Evolutionary conservation across 257 asterid species (phyloP), one percentile per base, ranked within the genome.

Genomic region (Ehretia macrophylla): DNA sequence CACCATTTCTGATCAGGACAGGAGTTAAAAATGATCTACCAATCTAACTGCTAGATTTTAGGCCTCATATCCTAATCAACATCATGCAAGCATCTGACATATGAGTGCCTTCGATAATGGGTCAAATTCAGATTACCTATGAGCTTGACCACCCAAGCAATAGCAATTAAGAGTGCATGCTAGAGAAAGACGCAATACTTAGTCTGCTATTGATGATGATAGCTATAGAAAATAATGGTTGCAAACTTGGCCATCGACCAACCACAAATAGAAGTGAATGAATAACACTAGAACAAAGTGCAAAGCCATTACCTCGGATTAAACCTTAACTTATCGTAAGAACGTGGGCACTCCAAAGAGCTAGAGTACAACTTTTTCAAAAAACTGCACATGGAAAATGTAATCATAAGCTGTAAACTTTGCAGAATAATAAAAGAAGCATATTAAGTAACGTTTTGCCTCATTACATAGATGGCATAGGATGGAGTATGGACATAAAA

Each of bases 301-400:
- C 44, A 13, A 62, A 40, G 58, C 27, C 61, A 52, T 64, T 81
- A 92, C 99, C 97, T 84, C 64, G 96, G 93, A 77, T 92, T 73
- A 67, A 83, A 77, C 75, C 99, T 79, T 68, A 92, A 75, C 79
- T 83, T 92, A 74, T 92, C 99, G 57, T 92, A 92, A 17, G 99
- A 92, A 59, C 95, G 96, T 52, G 97, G 99, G 27, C 99, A 92
- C 75, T 88, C 96, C 53, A 74, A 75, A 56, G 84, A 63, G 69
- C 63, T 75, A 11, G 85, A 32, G 74, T 88, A 88, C 68, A 92
- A 77, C 83, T 81, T 88, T 77, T 81, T 88, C 85, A 92, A 73
- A 71, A 92, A 92, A 79, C 99, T 92, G 78, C 57, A 69, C 5
- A 68, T 10, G 59, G 17, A 61, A 55, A 66, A 59, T 53, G 8